These are phyloP conservation scores for Rhizopogon salebrosus DNA, from an alignment of 768 basidiomycete genomes.

Conservation along the genomic window DNA sequence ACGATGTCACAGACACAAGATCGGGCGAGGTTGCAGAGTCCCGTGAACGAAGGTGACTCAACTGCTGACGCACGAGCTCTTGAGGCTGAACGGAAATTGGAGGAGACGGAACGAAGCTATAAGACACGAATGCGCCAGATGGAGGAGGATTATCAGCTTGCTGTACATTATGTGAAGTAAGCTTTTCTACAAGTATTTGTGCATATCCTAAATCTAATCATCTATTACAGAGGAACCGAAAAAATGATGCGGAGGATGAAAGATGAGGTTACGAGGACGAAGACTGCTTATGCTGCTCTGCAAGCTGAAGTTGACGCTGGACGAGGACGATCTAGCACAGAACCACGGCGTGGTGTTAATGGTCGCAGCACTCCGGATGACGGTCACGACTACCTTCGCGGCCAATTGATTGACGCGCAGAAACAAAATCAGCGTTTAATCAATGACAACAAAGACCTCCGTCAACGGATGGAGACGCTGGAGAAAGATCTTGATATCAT, in stretches of 20 bases:
- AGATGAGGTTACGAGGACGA: constrained; percentile 91
- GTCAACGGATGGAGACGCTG: constrained; percentile 63
- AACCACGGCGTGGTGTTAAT: constrained; percentile 52
- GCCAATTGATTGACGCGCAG: constrained; percentile 73
- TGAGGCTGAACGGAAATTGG: constrained; percentile 74
- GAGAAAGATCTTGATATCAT: constrained; percentile 72
- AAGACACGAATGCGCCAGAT: constrained; percentile 81
- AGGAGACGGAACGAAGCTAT: constrained; percentile 74
- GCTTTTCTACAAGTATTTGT: constrained; percentile 25
- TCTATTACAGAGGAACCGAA: constrained; percentile 75
- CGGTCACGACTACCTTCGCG: constrained; percentile 53
- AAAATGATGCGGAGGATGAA: constrained; percentile 97
- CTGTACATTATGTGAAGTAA: constrained; percentile 96
- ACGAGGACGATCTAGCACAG: constrained; percentile 54
- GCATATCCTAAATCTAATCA: constrained; percentile 10
- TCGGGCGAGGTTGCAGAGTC: constrained; percentile 53
- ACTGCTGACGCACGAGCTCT: constrained; percentile 42
- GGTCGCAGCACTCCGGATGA: constrained; percentile 84
- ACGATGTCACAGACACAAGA: constrained; percentile 65
- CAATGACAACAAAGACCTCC: constrained; percentile 73
- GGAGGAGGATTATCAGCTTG: constrained; percentile 93
- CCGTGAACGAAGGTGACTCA: constrained; percentile 35
- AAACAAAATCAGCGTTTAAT: constrained; percentile 68
- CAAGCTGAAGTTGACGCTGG: constrained; percentile 78
- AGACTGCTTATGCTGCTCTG: constrained; percentile 69